Base-by-base conservation (phyloP, 2,329 filamentous ascomycete genomes). In the Cercospora sp. region DNA sequence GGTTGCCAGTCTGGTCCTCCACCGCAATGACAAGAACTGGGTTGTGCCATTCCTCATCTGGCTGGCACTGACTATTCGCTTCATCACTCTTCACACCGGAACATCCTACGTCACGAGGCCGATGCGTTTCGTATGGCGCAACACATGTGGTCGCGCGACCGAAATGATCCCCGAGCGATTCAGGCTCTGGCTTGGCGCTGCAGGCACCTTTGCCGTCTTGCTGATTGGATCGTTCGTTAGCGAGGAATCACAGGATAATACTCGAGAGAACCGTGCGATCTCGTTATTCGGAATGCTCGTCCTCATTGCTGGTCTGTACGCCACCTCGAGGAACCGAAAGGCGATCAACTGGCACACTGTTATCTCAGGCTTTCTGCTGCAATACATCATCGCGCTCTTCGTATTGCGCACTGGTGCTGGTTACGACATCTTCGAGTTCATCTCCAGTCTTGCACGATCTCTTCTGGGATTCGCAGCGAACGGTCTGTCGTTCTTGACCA, bases 391-490 rank as follows among this genome's bases (percentile, higher is more conserved):
- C 71, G 93, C 92, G 3, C 84, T 97, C 12, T 97, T 97, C 75
- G 94, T 97, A 59, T 84, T 97, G 73, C 88, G 93, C 59, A 95
- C 93, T 3, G 80, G 85, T 45, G 91, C 88, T 45, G 94, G 93
- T 67, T 96, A 80, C 81, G 91, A 96, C 80, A 96, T 97, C 77
- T 97, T 97, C 87, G 88, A 88, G 79, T 97, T 96, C 82, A 87
- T 97, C 74, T 93, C 92, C 3, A 84, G 83, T 63, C 86, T 94
- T 9, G 92, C 93, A 1, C 87, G 88, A 30, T 85, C 88, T 69
- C 84, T 97, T 30, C 86, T 97, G 5, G 87, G 90, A 28, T 97
- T 93, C 74, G 91, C 94, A 26, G 82, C 83, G 18, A 79, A 92
- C 33, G 94, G 94, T 78, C 87, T 91, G 0, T 77, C 79, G 0